Evolutionary conservation across 2,329 filamentous ascomycete genomes (phyloP), one percentile per base, ranked within the genome.

Genomic region (Colletotrichum godetiae): DNA sequence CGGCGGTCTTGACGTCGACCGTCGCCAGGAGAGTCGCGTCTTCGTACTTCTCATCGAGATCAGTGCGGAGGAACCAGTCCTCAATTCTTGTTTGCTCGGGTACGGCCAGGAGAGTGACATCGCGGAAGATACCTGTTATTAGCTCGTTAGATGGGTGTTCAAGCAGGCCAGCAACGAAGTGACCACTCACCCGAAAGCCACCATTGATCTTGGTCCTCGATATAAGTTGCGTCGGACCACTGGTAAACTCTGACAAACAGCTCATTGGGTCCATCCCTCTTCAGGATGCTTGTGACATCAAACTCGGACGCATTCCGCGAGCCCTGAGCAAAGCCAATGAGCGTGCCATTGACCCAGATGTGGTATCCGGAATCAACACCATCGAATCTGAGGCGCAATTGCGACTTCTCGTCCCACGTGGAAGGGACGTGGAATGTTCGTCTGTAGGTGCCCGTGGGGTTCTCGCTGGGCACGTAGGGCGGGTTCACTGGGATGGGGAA

Each of bases 351-450:
- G 7, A 94, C 82, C 87, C 88, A 94, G 12, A 94, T 81, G 79
- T 94, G 91, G 76, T 92, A 94, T 0, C 92, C 90, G 76, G 90
- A 92, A 76, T 94, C 92, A 0, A 94, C 92, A 1, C 92, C 92
- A 67, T 94, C 92, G 73, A 94, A 94, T 12, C 92, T 85, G 27
- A 94, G 82, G 19, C 91, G 85, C 22, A 93, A 81, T 74, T 92
- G 89, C 5, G 76, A 78, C 68, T 81, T 78, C 11, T 78, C 77
- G 31, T 83, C 82, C 83, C 87, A 89, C 8, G 82, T 79, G 2
- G 80, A 68, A 0, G 90, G 90, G 3, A 92, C 83, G 1, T 81
- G 76, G 76, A 93, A 92, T 4, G 80, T 82, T 11, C 87, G 87
- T 15, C 87, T 82, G 77, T 93, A 93, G 0, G 87, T 89, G 7